phyloP scores from a whole-genome alignment of 345 rosid genomes.

The Erodium maritimum region DNA sequence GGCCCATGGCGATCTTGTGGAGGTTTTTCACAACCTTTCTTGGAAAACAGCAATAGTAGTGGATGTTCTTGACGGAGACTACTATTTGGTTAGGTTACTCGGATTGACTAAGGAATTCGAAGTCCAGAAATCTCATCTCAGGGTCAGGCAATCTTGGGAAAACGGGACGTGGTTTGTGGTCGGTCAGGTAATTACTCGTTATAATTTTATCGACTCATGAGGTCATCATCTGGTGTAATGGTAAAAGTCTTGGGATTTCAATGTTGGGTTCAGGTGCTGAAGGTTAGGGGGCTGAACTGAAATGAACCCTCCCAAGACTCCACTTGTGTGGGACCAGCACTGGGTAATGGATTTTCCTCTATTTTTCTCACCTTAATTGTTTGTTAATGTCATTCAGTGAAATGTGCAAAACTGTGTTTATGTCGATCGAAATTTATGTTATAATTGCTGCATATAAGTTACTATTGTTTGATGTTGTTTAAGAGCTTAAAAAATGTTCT shows the following conservation, averaged over 20 bases:
- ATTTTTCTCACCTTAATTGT: background rate
- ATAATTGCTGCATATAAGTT: too few relatives aligned
- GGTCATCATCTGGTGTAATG: background rate
- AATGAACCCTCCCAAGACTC: background rate
- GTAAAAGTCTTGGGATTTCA: background rate
- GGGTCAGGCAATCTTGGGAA: constrained; percentile 52
- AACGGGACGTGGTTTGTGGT: constrained; percentile 38
- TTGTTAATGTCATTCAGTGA: background rate
- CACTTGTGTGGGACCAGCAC: background rate
- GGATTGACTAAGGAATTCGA: constrained; percentile 21
- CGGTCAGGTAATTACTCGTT: constrained; percentile 21
- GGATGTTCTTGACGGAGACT: constrained; percentile 15
- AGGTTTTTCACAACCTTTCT: constrained; percentile 33
- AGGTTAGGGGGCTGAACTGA: background rate
- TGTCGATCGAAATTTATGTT: too few relatives aligned
- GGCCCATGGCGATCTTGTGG: constrained; percentile 49
- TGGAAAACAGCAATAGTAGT: constrained; percentile 46
- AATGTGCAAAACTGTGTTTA: too few relatives aligned
- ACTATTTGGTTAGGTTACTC: constrained; percentile 31
- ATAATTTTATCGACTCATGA: background rate
- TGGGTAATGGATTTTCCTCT: background rate
- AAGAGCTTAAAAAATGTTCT: too few relatives aligned
- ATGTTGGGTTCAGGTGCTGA: background rate
- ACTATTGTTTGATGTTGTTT: too few relatives aligned
- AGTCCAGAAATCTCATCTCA: constrained; percentile 28